phyloP scores from a whole-genome alignment of 805 yeast genomes.

The Starmerella sp. region DNA sequence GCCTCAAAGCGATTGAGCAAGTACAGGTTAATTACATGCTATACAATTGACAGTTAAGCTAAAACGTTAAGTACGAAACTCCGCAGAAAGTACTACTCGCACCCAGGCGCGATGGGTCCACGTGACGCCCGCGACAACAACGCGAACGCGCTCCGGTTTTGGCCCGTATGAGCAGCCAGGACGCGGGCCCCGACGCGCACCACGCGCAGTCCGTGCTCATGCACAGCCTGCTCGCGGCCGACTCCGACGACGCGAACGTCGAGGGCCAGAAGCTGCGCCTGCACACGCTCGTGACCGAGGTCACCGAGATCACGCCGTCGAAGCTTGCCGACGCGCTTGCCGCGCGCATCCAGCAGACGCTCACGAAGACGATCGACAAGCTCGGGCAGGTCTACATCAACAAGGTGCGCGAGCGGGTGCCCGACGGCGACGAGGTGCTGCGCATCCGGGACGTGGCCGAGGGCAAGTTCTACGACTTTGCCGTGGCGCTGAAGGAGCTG shows the following conservation, averaged over 20 bases:
- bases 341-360: neutral
- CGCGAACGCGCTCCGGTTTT: neutral
- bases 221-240: slow-evolving; percentile 5
- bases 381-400: slow-evolving; percentile 1
- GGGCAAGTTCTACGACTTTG: slow-evolving; percentile 5
- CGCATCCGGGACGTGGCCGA: neutral
- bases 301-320: slow-evolving; percentile 5
- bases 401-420: slow-evolving; percentile 5
- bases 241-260: neutral
- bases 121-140: neutral
- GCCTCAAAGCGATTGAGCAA: too few species aligned
- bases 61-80: too few species aligned
- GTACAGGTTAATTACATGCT: too few species aligned
- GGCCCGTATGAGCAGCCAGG: neutral
- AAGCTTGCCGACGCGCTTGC: slow-evolving; percentile 7
- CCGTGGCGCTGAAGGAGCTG: neutral
- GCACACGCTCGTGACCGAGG: slow-evolving; percentile 11
- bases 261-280: slow-evolving; percentile 7
- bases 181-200: neutral
- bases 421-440: slow-evolving; percentile 1
- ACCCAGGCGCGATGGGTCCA: too few species aligned
- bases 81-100: too few species aligned
- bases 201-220: slow-evolving; percentile 2
- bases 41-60: too few species aligned
- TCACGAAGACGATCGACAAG: neutral